Evolutionary conservation across 495 filamentous ascomycete genomes (phyloP).

Genomic region (Podospora anserina): DNA sequence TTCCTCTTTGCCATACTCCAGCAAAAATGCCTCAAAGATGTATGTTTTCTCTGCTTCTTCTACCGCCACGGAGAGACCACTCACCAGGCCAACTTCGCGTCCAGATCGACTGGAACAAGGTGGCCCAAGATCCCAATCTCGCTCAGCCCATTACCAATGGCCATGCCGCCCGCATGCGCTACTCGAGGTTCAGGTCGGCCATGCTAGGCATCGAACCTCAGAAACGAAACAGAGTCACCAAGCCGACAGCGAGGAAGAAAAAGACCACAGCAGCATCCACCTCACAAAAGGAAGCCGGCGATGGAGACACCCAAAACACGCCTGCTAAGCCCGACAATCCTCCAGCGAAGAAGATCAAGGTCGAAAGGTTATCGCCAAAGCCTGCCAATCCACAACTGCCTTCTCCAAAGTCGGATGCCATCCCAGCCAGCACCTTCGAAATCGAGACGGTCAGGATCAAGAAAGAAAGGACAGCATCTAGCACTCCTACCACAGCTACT

Average conservation of each 20-base stretch:
- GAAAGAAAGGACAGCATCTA: slow-evolving; percentile 25
- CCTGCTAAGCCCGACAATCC: slow-evolving; percentile 28
- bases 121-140: slow-evolving; percentile 54
- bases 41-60: slow-evolving; percentile 38
- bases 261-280: slow-evolving; percentile 18
- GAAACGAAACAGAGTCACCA: slow-evolving; percentile 38
- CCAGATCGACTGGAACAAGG: slow-evolving; percentile 72
- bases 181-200: slow-evolving; percentile 59
- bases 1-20: slow-evolving; percentile 75
- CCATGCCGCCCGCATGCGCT: slow-evolving; percentile 80
- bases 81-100: neutral
- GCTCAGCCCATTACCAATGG: slow-evolving; percentile 67
- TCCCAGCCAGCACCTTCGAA: slow-evolving; percentile 14
- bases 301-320: slow-evolving; percentile 31
- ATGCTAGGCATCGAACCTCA: slow-evolving; percentile 43
- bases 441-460: slow-evolving; percentile 34
- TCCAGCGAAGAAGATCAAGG: neutral
- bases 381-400: neutral
- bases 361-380: neutral
- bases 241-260: slow-evolving; percentile 38
- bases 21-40: slow-evolving; percentile 70
- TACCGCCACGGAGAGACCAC: neutral
- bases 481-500: neutral
- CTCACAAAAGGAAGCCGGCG: slow-evolving; percentile 8
- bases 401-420: slow-evolving; percentile 10